Evolutionary conservation across 73 alveolate genomes (phyloP), one percentile per base, ranked within the genome.

Genomic region (Blepharisma japonicum): DNA sequence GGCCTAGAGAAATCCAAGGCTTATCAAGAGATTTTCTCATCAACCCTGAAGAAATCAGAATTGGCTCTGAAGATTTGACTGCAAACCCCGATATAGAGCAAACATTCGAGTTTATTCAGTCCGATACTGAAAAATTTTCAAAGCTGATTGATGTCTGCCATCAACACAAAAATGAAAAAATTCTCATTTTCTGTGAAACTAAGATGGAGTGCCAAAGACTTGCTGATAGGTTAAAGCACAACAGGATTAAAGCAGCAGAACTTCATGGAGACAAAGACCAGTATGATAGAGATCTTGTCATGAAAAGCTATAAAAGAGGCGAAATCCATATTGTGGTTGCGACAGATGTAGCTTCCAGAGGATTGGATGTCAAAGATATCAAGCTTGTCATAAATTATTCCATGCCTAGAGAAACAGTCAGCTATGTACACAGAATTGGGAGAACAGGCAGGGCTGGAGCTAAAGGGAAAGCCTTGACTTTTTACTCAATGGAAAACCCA

Each of bases 311-410:
- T 83, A 90, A 87, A 70, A 71, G 49, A 71, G 94, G 85, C 55
- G 89, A 77, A 11, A 55, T 86, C 5, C 90, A 89, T 9, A 78
- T 95, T 50, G 84, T 94, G 56, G 92, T 96, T 21, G 86, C 95
- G 54, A 96, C 99, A 1, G 98, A 96, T 92, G 97, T 95, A 0
- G 99, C 98, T 4, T 83, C 97, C 7, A 83, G 99, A 77, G 99
- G 98, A 23, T 87, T 96, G 42, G 99, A 96, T 86, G 87, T 96
- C 79, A 82, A 85, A 68, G 85, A 85, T 71, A 95, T 96, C 55
- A 91, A 94, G 68, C 82, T 91, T 89, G 93, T 95, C 56, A 82
- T 96, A 68, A 92, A 94, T 76, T 96, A 89, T 87, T 98, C 92
- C 80, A 71, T 96, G 8, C 91, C 93, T 55, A 90, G 93, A 42